Evolutionary conservation across 2,329 filamentous ascomycete species (phyloP).

Genomic region (Sordariomycetes sp.): DNA sequence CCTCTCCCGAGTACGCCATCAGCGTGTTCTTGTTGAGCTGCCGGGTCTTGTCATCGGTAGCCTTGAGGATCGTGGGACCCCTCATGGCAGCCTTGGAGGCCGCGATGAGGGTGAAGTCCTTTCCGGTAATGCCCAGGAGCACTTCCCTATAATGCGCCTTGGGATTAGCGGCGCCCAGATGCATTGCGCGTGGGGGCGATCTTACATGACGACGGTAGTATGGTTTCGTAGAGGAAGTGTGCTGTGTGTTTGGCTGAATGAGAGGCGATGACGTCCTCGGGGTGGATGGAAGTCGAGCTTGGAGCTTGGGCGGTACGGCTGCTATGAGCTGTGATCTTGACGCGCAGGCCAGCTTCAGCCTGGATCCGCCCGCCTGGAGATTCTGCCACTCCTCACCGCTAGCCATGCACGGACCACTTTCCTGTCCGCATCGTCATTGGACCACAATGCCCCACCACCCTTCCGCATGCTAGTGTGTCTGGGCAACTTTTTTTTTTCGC

Average conservation of each 20-base stretch:
- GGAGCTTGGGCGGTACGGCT: not conserved
- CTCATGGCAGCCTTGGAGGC: constrained; percentile 98
- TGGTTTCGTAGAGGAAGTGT: not conserved
- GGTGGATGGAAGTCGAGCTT: constrained; percentile 1
- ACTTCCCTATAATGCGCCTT: constrained; percentile 60
- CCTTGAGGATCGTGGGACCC: constrained; percentile 90
- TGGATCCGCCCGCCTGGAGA: constrained; percentile 10
- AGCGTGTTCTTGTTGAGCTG: constrained; percentile 85
- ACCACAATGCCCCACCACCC: constrained; percentile 7
- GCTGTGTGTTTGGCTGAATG: not conserved
- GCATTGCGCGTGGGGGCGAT: not conserved
- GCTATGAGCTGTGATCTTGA: constrained; percentile 7
- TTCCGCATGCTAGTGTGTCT: not conserved
- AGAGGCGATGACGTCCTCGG: not conserved
- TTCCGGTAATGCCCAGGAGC: constrained; percentile 92
- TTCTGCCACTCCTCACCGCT: constrained; percentile 21
- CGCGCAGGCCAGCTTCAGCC: constrained; percentile 30
- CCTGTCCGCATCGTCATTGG: not conserved
- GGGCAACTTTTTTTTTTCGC: constrained; percentile 24
- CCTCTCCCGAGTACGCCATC: constrained; percentile 91
- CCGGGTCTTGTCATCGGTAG: constrained; percentile 91
- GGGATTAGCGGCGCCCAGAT: not conserved
- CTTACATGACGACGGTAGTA: not conserved
- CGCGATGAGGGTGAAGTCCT: constrained; percentile 97
- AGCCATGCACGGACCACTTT: constrained; percentile 1